These are phyloP conservation scores for Diaporthe humulicola DNA, from an alignment of 2,329 filamentous ascomycete genomes.

Conservation along the genomic window DNA sequence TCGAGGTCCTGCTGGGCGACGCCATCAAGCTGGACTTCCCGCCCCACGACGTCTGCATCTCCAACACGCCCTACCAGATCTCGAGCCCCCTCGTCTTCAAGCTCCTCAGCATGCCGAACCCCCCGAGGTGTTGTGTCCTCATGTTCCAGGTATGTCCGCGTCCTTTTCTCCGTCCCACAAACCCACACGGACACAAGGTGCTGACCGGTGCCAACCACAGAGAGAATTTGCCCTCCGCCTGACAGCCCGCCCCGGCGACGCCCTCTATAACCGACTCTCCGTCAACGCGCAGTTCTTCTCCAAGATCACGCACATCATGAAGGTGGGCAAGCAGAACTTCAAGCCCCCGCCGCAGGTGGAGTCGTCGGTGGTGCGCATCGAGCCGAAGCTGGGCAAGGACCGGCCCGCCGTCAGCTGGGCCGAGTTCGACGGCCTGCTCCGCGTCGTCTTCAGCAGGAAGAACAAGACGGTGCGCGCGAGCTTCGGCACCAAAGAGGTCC, in stretches of 20 bases:
- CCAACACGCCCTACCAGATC: constrained; percentile 84
- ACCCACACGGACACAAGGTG: constrained; percentile 69
- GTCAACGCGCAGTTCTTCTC: constrained; percentile 95
- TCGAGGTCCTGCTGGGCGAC: constrained; percentile 92
- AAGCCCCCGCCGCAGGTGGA: constrained; percentile 94
- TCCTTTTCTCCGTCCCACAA: no score
- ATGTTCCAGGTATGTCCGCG: constrained; percentile 79
- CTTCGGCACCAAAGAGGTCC: constrained; percentile 84
- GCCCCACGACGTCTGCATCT: constrained; percentile 85
- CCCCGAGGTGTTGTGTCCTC: constrained; percentile 87
- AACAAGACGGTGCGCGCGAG: constrained; percentile 90
- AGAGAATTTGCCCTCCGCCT: constrained; percentile 93
- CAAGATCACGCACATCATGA: constrained; percentile 80
- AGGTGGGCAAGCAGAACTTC: constrained; percentile 97
- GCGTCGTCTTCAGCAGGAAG: constrained; percentile 85
- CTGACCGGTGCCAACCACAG: constrained; percentile 53
- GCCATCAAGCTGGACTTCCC: constrained; percentile 86
- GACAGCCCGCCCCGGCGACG: constrained; percentile 88
- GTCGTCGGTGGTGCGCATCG: constrained; percentile 88
- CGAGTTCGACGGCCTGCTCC: constrained; percentile 92
- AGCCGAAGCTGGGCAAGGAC: constrained; percentile 83
- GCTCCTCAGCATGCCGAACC: constrained; percentile 83
- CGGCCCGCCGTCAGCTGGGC: constrained; percentile 91
- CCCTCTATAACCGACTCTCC: constrained; percentile 89
- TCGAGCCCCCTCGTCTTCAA: constrained; percentile 82